phyloP scores from a whole-genome alignment of 129 eudicot genomes.

The Flaveria bidentis region DNA sequence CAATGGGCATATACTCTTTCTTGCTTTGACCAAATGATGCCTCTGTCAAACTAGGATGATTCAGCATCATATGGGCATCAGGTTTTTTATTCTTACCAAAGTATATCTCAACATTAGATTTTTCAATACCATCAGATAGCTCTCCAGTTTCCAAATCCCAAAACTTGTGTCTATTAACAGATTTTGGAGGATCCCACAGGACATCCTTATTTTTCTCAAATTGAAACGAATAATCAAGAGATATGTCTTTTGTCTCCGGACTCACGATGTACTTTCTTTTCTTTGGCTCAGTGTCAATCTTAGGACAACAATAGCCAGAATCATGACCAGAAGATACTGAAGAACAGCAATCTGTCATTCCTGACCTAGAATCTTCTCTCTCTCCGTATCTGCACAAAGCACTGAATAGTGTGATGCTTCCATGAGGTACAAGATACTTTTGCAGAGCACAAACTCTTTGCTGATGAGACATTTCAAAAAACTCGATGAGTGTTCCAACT shows the following conservation, averaged over 20 bases:
- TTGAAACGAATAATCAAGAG: slow-evolving; percentile 10
- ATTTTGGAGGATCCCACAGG: slow-evolving; percentile 37
- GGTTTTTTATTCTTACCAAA: slow-evolving; percentile 26
- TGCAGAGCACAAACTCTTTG: slow-evolving; percentile 53
- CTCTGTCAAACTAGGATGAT: slow-evolving; percentile 27
- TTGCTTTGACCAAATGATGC: neutral
- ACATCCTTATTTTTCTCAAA: neutral
- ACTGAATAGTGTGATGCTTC: slow-evolving; percentile 63
- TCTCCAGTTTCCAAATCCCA: slow-evolving; percentile 42
- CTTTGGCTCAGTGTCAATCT: slow-evolving; percentile 45
- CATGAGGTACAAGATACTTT: slow-evolving; percentile 67
- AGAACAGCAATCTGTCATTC: slow-evolving; percentile 87
- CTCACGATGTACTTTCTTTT: slow-evolving; percentile 51
- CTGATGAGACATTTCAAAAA: slow-evolving; percentile 59
- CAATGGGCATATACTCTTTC: neutral
- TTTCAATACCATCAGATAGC: slow-evolving; percentile 33
- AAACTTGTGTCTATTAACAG: slow-evolving; percentile 27
- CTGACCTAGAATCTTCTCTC: slow-evolving; percentile 87
- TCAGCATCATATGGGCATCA: slow-evolving; percentile 29
- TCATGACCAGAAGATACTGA: slow-evolving; percentile 84
- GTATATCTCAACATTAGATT: slow-evolving; percentile 1
- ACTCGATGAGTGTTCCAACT: slow-evolving; percentile 56
- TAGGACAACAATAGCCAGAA: slow-evolving; percentile 46
- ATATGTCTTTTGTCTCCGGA: slow-evolving; percentile 29
- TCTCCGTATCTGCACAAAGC: slow-evolving; percentile 69